Evolutionary conservation across 257 asterid genomes (phyloP), one percentile per base, ranked within the genome.

Genomic region (Anisodus tanguticus): DNA sequence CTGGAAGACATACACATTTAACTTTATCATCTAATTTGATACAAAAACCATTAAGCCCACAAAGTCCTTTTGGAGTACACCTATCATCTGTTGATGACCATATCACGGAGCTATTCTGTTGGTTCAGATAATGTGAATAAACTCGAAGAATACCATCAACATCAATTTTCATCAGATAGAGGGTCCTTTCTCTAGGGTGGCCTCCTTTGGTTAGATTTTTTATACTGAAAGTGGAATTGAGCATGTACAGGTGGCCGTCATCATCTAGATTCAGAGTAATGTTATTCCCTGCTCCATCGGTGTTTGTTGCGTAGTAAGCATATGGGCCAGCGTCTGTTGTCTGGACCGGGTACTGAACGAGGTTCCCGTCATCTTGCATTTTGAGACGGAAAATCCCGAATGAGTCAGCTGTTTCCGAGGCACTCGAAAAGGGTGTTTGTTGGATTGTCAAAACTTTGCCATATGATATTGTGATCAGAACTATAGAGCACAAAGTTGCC

Each of bases 391-490:
- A 92, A 35, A 8, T 47, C 6, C 93, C 97, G 0, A 13, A 58
- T 0, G 85, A 55, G 2, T 70, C 53, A 76, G 88, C 88, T 1
- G 72, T 74, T 11, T 87, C 84, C 0, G 94, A 91, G 84, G 86
- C 92, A 19, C 89, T 84, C n/a, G 95, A 87, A 55, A 35, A 93
- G 86, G 0, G 93, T 85, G 83, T 90, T 82, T 1, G 93, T 91
- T 3, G 93, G 95, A 76, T 85, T 1, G 19, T 88, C 92, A 39
- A 88, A 91, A 87, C 94, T 93, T 87, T 86, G 93, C 97, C 97
- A 92, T 2, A 83, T 79, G n/a, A 87, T 26, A 10, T 13, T 53
- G 2, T 49, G 55, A 19, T 35, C 43, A 7, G 87, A 80, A 77
- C 76, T 8, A 51, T 90, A 91, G 22, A 93, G 84, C 53, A 90